Evolutionary conservation across 2,329 filamentous ascomycete genomes (phyloP), one percentile per base, ranked within the genome.

Genomic region (Fusarium miscanthi): DNA sequence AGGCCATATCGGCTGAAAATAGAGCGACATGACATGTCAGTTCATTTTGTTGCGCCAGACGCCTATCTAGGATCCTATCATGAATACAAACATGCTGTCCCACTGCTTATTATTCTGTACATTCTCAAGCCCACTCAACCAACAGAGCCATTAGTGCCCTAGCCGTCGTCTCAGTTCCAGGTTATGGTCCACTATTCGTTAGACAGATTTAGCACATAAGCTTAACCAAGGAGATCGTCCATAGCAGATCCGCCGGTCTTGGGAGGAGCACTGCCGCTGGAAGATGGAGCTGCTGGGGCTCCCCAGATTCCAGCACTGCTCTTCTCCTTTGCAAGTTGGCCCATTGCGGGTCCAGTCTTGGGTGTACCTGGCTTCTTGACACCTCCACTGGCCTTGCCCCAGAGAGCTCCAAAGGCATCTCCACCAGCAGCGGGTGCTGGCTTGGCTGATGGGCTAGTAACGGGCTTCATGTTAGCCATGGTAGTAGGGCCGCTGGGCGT

Each of bases 311-410:
- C 94, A 21, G 95, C 94, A 76, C 91, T 94, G 65, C 94, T 96
- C 87, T 98, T 98, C 83, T 98, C 94, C 86, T 98, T 98, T n/a
- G 95, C 95, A 82, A 99, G 90, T 81, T 97, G 95, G 35, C 94
- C 95, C 84, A 99, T 88, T 61, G 95, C 95, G 57, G 94, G 91
- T 1, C 92, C 92, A 59, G 87, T 85, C 14, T 85, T 86, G 17
- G 87, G 85, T 5, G 90, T 88, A 67, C 83, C 86, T 3, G 87
- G 83, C 84, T 96, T 97, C 85, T 94, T 94, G 73, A 94, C 88
- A 51, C 91, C 91, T 16, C 88, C 88, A 72, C 91, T 94, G 33
- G 91, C 91, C 73, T 89, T 90, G 66, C 92, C 92, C 90, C 97
- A 97, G 38, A 99, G 87, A 25, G 91, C 93, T 19, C 94, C 95